Percentiles rank a stretch among this genome's conserved stretches.
Conservation (phyloP, 75 land plant species). For the Sequoia sempervirens region DNA sequence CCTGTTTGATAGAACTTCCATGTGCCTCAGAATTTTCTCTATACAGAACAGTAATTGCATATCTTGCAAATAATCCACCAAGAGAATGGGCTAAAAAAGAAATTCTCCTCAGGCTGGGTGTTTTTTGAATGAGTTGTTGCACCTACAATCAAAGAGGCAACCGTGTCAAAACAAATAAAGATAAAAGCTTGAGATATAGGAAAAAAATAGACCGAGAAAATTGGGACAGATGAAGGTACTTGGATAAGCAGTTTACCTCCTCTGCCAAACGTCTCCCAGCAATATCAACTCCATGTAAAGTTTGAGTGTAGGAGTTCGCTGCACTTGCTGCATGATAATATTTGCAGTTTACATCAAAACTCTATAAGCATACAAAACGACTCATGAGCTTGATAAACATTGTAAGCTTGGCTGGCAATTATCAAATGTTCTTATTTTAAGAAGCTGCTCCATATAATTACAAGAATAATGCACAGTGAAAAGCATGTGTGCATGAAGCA, state of each 20-base stretch:
- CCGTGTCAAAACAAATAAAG: constrained; percentile 1
- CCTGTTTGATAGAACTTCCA: constrained; percentile 6
- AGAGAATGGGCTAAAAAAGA: constrained; percentile 94
- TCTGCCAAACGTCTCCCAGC: constrained; percentile 84
- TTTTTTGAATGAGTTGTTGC: constrained; percentile 52
- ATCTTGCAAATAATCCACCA: constrained; percentile 89
- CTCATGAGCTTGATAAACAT: neutral
- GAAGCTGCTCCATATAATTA: neutral
- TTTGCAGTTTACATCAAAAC: neutral
- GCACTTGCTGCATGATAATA: constrained; percentile 66
- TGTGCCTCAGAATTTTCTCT: constrained; percentile 11
- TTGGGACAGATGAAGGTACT: neutral
- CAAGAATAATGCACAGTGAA: neutral
- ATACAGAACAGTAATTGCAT: constrained; percentile 77
- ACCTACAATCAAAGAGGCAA: constrained; percentile 44
- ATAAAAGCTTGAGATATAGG: neutral
- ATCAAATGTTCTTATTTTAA: neutral
- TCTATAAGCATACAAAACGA: neutral
- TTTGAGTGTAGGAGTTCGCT: constrained; percentile 73
- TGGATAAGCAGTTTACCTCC: constrained; percentile 49
- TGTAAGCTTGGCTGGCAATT: neutral
- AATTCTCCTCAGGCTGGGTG: constrained; percentile 60
- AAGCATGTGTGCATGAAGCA: neutral
- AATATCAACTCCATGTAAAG: constrained; percentile 76
- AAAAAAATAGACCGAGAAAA: neutral